Conservation (phyloP, 2,329 filamentous ascomycete species). For the Didymella glomerata region DNA sequence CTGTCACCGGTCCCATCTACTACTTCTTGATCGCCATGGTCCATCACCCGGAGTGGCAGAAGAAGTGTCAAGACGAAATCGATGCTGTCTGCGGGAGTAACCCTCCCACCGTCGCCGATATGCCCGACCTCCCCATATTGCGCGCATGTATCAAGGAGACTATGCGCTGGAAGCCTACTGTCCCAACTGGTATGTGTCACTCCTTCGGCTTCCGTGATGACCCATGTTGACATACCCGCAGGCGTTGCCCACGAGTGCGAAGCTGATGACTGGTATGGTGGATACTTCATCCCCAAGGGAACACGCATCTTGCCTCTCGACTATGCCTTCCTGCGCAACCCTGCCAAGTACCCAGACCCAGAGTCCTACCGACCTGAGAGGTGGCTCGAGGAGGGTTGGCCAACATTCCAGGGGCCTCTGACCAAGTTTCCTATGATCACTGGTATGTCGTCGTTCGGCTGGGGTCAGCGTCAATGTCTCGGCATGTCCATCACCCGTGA, state of each 20-base stretch:
- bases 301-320: slow-evolving; percentile 50
- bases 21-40: slow-evolving; percentile 51
- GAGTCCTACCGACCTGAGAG: slow-evolving; percentile 69
- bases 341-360: slow-evolving; percentile 68
- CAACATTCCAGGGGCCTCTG: slow-evolving; percentile 71
- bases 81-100: slow-evolving; percentile 40
- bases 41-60: slow-evolving; percentile 49
- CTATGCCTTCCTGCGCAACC: slow-evolving; percentile 55
- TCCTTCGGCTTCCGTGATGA: too few relatives aligned
- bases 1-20: slow-evolving; percentile 50
- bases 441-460: slow-evolving; percentile 71
- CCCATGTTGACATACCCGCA: slow-evolving; percentile 24
- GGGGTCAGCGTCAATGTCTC: slow-evolving; percentile 69
- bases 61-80: slow-evolving; percentile 47
- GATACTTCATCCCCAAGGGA: slow-evolving; percentile 61
- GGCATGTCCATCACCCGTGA: slow-evolving; percentile 69
- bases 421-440: slow-evolving; percentile 69
- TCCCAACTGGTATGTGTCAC: slow-evolving; percentile 49
- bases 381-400: slow-evolving; percentile 69
- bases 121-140: slow-evolving; percentile 55
- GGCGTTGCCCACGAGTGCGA: slow-evolving; percentile 62
- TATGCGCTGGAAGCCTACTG: slow-evolving; percentile 58
- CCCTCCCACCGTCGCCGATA: slow-evolving; percentile 48
- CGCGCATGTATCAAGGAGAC: slow-evolving; percentile 59
- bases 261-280: slow-evolving; percentile 60